phyloP scores from a whole-genome alignment of 148 eudicot genomes.

The Chenopodium berlandieri region DNA sequence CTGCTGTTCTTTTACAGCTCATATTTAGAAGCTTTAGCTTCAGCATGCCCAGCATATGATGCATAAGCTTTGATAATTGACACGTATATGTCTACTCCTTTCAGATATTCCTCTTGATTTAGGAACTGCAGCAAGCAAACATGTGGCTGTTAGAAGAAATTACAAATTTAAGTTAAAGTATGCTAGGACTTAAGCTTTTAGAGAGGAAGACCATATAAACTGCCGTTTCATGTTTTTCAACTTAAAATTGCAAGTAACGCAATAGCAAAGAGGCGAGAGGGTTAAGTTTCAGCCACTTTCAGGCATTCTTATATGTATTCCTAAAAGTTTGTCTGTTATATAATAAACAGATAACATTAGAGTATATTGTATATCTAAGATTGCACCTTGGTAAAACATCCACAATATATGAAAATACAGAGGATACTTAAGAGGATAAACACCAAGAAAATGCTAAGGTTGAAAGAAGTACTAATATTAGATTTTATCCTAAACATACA shows the following conservation, averaged over 20 bases:
- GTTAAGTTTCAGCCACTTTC: background rate
- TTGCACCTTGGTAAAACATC: too few relatives aligned
- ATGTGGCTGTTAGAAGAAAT: background rate
- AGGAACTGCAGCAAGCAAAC: constrained; percentile 21
- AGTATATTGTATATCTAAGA: too few relatives aligned
- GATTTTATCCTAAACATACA: too few relatives aligned
- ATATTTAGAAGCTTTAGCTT: constrained; percentile 12
- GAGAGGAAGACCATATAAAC: background rate
- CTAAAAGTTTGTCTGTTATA: too few relatives aligned
- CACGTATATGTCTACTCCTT: constrained; percentile 17
- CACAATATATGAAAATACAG: too few relatives aligned
- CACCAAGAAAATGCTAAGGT: too few relatives aligned
- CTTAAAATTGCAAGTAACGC: background rate
- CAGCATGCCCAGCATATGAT: constrained; percentile 1
- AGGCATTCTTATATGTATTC: too few relatives aligned
- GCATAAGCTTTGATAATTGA: constrained; percentile 27
- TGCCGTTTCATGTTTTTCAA: background rate
- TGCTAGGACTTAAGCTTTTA: background rate
- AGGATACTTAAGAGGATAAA: too few relatives aligned
- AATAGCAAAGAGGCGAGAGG: background rate
- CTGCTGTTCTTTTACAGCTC: background rate
- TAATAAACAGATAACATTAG: background rate
- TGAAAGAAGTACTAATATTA: too few relatives aligned
- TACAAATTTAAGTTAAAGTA: background rate
- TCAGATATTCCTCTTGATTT: constrained; percentile 26